Evolutionary conservation across 2,329 filamentous ascomycete species (phyloP).

Genomic region (Aspergillus spinulosporus): DNA sequence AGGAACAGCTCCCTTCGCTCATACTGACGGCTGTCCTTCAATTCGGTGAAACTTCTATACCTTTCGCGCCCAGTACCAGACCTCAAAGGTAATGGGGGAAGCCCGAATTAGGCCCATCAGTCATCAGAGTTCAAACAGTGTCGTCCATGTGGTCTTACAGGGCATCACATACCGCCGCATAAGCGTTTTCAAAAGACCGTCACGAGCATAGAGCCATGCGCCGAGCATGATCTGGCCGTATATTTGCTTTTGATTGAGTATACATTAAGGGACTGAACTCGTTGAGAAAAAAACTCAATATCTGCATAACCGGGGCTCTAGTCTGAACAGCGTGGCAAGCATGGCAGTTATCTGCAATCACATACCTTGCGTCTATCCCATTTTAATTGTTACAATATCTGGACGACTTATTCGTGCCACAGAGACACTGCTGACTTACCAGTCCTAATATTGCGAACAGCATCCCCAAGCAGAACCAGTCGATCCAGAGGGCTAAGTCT

Average conservation of each 20-base stretch:
- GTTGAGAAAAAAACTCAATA: too few species aligned
- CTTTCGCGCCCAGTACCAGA: conserved; percentile 17
- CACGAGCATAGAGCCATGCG: conserved; percentile 23
- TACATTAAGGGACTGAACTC: too few species aligned
- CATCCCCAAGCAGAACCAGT: conserved; percentile 30
- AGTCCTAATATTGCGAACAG: conserved; percentile 28
- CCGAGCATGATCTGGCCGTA: conserved; percentile 18
- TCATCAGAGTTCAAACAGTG: conserved; percentile 21
- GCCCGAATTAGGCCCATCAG: conserved; percentile 16
- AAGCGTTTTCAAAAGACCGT: conserved; percentile 19
- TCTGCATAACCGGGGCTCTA: too few species aligned
- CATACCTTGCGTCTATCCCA: conserved; percentile 25
- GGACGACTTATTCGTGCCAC: too few species aligned
- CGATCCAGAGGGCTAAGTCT: conserved; percentile 28
- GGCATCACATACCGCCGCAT: conserved; percentile 25
- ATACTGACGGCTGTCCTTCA: background rate
- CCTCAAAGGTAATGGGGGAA: conserved; percentile 17
- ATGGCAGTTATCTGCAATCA: too few species aligned
- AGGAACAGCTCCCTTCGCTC: background rate
- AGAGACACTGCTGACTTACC: too few species aligned
- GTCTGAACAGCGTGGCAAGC: too few species aligned
- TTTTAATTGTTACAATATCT: conserved; percentile 35
- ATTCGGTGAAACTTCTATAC: conserved; percentile 3
- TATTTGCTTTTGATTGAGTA: conserved; percentile 1
- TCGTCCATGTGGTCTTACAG: conserved; percentile 15